Conservation (phyloP, 352 stramenopile species). For the Phytophthora sojae region DNA sequence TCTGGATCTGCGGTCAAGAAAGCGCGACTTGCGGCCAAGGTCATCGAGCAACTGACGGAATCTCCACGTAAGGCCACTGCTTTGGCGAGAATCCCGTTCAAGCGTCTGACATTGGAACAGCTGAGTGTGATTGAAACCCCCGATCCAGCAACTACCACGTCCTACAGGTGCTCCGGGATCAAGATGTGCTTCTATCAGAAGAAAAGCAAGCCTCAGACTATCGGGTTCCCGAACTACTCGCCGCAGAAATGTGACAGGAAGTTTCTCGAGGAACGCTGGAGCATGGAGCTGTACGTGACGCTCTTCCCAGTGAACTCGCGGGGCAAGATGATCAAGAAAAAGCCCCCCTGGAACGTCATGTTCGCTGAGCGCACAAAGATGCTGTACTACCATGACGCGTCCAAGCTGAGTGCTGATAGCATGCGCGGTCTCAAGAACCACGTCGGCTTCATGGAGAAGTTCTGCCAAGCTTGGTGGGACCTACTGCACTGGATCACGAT, state of each 20-base stretch:
- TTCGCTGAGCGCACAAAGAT: neutral
- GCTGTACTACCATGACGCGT: too few species aligned
- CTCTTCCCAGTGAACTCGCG: neutral
- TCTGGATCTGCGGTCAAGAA: too few species aligned
- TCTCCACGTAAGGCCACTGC: neutral
- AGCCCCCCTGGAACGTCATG: neutral
- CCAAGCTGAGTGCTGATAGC: too few species aligned
- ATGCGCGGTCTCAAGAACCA: too few species aligned
- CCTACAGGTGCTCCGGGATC: neutral
- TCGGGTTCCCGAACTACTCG: too few species aligned
- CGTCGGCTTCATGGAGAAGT: neutral
- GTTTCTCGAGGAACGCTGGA: neutral
- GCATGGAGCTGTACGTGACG: neutral
- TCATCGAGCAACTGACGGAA: too few species aligned
- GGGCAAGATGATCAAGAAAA: neutral
- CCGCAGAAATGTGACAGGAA: neutral
- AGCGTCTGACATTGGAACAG: neutral
- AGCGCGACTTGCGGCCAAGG: too few species aligned
- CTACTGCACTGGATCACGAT: neutral
- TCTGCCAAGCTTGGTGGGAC: neutral
- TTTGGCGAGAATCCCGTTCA: neutral
- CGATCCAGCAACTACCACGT: neutral
- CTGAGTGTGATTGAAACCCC: neutral
- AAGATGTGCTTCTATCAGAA: too few species aligned
- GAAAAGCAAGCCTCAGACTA: too few species aligned